Evolutionary conservation across 208 protist species (phyloP).

Genomic region (Hexamita inflata): DNA sequence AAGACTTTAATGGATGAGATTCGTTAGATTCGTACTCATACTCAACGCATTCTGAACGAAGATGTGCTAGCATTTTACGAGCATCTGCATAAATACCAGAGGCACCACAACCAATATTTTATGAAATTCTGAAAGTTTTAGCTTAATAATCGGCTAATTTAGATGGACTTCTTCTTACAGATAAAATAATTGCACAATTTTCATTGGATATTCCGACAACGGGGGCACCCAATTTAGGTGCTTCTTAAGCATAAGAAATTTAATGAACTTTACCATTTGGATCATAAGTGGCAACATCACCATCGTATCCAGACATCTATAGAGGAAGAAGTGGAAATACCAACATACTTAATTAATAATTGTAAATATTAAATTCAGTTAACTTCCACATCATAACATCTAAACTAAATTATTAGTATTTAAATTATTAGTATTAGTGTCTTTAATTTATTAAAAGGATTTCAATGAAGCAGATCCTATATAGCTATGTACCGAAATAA

Average conservation of each 20-base stretch:
- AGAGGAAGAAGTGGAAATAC: too few relatives aligned
- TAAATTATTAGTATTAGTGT: too few relatives aligned
- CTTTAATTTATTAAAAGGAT: too few relatives aligned
- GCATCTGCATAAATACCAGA: slow-evolving; percentile 35
- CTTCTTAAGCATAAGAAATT: slow-evolving; percentile 41
- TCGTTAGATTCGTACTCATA: slow-evolving; percentile 14
- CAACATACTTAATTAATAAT: too few relatives aligned
- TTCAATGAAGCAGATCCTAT: too few relatives aligned
- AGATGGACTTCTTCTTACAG: background rate
- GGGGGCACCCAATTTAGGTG: slow-evolving; percentile 33
- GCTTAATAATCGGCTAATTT: background rate
- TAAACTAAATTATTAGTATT: too few relatives aligned
- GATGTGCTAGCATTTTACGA: slow-evolving; percentile 28
- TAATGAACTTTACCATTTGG: slow-evolving; percentile 31
- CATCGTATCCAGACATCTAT: too few relatives aligned
- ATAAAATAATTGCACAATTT: slow-evolving; percentile 26
- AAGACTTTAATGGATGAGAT: slow-evolving; percentile 9
- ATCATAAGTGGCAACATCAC: slow-evolving; percentile 30
- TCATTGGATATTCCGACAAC: slow-evolving; percentile 26
- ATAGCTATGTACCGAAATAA: too few relatives aligned
- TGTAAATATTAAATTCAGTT: too few relatives aligned
- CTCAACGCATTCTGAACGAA: slow-evolving; percentile 30
- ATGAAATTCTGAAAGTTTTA: slow-evolving; percentile 31
- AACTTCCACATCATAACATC: too few relatives aligned
- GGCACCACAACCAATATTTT: slow-evolving; percentile 31